Evolutionary conservation across 805 yeast species (phyloP), one percentile per base, ranked within the genome.

Genomic region (Cyberlindnera xylosilytica): DNA sequence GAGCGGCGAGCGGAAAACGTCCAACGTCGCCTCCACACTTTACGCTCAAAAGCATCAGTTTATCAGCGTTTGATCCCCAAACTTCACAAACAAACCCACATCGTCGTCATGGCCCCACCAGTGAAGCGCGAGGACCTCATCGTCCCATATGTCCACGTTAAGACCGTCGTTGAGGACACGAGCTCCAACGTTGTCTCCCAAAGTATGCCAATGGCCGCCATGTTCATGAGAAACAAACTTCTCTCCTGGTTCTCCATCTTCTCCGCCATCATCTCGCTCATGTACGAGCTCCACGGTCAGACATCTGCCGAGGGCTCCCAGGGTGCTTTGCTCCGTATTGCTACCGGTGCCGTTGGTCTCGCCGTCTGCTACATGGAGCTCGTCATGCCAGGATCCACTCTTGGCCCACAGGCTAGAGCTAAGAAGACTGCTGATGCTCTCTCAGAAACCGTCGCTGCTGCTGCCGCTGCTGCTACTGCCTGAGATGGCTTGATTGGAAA

Each of bases 191-290:
- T 74, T 60, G 63, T 75, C 33, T 61, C 78, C 27, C 83, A 79
- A 59, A 68, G 81, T 15, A 72, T 79, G 64, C 84, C 85, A 24
- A 76, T 79, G 81, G 81, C 81, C 3, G 84, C 84, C 36, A 77
- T 79, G 79, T 79, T 79, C 61, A 69, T 79, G 75, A 74, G 61
- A 51, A 66, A 68, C 51, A 74, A 72, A 56, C 49, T 73, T 50
- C 62, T 74, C 27, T 44, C 48, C 3, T 46, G 49, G 84, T 64
- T 79, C 18, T 62, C 83, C 3, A 53, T 79, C 26, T 68, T 79
- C 45, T 67, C 76, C 48, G 68, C 79, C 4, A 54, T 76, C 20
- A 78, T 73, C 51, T 47, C 74, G 1, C 23, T 46, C 10, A 43
- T 62, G 27, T 47, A 54, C 61, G 68, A 39, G 47, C 42, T 36